These are phyloP conservation scores for Neofusicoccum laricinum DNA, from an alignment of 2,329 filamentous ascomycete genomes.

Conservation along the genomic window DNA sequence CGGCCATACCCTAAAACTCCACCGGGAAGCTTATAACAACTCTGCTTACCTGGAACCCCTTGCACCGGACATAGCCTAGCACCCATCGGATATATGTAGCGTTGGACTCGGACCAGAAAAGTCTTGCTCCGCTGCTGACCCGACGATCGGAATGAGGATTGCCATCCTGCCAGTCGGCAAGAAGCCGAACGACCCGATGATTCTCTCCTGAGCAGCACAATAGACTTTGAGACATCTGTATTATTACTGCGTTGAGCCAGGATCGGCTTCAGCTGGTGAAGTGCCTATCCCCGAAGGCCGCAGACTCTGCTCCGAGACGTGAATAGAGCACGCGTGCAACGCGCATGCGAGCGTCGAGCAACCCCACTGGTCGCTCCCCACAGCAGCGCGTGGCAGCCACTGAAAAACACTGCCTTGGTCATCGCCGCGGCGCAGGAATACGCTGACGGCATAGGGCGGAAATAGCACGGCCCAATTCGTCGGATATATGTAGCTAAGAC, in stretches of 20 bases:
- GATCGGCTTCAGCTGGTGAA: not conserved
- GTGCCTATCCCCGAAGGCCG: not conserved
- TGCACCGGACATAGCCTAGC: not conserved
- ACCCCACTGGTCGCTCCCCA: not conserved
- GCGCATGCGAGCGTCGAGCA: not conserved
- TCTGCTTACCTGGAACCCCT: not conserved
- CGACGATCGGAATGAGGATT: not conserved
- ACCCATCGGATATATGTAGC: not conserved
- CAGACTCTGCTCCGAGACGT: not conserved
- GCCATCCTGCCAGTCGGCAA: too few relatives aligned
- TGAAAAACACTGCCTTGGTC: not conserved
- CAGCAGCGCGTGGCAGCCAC: not conserved
- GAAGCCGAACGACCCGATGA: too few relatives aligned
- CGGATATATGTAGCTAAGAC: slow-evolving; percentile 5
- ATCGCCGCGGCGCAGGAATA: not conserved
- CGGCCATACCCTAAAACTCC: not conserved
- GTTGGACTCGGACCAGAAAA: not conserved
- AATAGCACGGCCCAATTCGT: not conserved
- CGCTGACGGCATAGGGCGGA: not conserved
- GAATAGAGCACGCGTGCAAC: not conserved
- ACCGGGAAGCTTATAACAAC: not conserved
- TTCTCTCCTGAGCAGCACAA: not conserved
- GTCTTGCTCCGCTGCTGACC: not conserved
- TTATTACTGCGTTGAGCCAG: not conserved
- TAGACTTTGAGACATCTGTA: not conserved